phyloP scores from a whole-genome alignment of 2,329 filamentous ascomycete genomes.

The Colletotrichum paranaense region DNA sequence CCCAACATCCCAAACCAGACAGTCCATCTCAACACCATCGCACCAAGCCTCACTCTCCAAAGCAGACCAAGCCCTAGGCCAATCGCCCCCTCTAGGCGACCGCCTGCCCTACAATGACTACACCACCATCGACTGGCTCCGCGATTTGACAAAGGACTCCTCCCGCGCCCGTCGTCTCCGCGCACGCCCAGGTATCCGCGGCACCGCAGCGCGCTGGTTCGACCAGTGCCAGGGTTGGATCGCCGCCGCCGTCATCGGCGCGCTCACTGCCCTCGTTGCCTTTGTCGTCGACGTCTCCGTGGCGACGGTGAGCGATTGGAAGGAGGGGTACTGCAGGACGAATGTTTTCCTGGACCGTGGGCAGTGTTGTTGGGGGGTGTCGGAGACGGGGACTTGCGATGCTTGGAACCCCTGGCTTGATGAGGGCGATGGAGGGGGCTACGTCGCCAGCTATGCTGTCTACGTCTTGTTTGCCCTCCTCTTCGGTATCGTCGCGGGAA shows the following conservation, averaged over 20 bases:
- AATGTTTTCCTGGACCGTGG: slow-evolving; percentile 59
- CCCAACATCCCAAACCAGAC: neutral
- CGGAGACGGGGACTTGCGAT: slow-evolving; percentile 41
- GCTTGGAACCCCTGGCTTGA: slow-evolving; percentile 56
- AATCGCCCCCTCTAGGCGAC: slow-evolving; percentile 54
- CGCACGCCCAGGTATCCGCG: slow-evolving; percentile 48
- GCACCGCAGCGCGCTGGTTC: slow-evolving; percentile 44
- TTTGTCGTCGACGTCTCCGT: slow-evolving; percentile 66
- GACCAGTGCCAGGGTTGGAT: slow-evolving; percentile 67
- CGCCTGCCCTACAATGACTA: slow-evolving; percentile 71
- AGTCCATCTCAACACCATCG: neutral
- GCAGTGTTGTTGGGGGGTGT: slow-evolving; percentile 54
- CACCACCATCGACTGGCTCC: slow-evolving; percentile 71
- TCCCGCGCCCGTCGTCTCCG: slow-evolving; percentile 43
- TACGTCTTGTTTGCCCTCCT: slow-evolving; percentile 42
- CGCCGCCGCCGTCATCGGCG: slow-evolving; percentile 63
- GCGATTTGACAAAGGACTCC: slow-evolving; percentile 69
- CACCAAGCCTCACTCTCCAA: neutral
- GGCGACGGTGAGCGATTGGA: slow-evolving; percentile 67
- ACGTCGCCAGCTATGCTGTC: slow-evolving; percentile 38
- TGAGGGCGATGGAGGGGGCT: slow-evolving; percentile 16
- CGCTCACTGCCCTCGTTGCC: slow-evolving; percentile 65
- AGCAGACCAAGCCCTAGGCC: slow-evolving; percentile 18
- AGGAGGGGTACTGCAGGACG: slow-evolving; percentile 63
- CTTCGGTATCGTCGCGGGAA: slow-evolving; percentile 41